phyloP scores from a whole-genome alignment of 2,329 filamentous ascomycete species.

The Colletotrichum agaves region DNA sequence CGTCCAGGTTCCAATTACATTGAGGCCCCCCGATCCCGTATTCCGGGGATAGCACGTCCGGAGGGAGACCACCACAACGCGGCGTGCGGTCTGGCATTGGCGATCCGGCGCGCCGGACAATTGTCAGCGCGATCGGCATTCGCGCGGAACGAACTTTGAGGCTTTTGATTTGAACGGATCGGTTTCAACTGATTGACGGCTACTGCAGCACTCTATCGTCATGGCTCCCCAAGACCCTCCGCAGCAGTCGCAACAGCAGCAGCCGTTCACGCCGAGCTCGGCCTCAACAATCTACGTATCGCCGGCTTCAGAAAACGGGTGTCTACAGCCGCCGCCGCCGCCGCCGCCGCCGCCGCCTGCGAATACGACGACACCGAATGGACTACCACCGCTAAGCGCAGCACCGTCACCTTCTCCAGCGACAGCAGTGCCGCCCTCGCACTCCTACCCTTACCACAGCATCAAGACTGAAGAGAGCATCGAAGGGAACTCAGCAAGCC shows the following conservation, averaged over 20 bases:
- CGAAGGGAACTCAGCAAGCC: conserved; percentile 25
- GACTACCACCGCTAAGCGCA: neutral
- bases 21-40: conserved; percentile 3
- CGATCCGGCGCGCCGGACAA: neutral
- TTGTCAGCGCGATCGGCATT: neutral
- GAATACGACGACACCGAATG: neutral
- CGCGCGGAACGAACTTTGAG: neutral
- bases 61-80: conserved; percentile 1
- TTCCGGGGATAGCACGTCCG: conserved; percentile 8
- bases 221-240: conserved; percentile 18
- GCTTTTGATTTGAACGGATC: no score
- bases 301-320: conserved; percentile 25
- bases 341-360: neutral
- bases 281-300: conserved; percentile 29
- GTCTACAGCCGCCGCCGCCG: conserved; percentile 10
- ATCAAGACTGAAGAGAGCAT: conserved; percentile 26
- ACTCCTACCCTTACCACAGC: conserved; percentile 12
- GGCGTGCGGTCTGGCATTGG: neutral
- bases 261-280: conserved; percentile 23
- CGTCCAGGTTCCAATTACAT: neutral
- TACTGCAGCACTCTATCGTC: neutral
- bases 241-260: conserved; percentile 4
- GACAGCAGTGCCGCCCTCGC: neutral
- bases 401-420: conserved; percentile 3
- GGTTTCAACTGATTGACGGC: neutral